phyloP scores from a whole-genome alignment of 2,329 filamentous ascomycete genomes.

The Claviceps sp. region DNA sequence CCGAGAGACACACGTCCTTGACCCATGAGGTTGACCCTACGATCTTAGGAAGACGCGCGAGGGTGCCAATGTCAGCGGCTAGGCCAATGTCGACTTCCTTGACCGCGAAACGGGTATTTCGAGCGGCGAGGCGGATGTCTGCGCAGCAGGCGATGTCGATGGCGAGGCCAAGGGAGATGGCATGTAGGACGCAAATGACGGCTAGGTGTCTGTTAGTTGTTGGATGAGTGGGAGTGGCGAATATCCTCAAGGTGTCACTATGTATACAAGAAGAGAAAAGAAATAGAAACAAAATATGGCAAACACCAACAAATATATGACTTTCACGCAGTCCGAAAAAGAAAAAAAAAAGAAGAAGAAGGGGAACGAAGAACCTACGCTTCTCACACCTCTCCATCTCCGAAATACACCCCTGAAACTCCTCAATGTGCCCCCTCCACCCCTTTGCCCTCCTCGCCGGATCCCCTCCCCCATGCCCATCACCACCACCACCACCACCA shows the following conservation, averaged over 20 bases:
- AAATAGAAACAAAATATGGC: too few relatives aligned
- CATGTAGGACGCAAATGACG: constrained; percentile 72
- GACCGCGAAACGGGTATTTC: constrained; percentile 50
- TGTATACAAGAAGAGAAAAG: not conserved
- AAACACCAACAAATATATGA: not conserved
- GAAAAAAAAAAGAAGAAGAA: too few relatives aligned
- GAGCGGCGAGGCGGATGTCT: constrained; percentile 54
- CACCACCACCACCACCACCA: constrained; percentile 9
- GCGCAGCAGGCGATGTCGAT: constrained; percentile 60
- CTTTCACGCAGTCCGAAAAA: too few relatives aligned
- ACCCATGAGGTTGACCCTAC: constrained; percentile 62
- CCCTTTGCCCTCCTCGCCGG: constrained; percentile 47
- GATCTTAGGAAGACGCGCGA: constrained; percentile 59
- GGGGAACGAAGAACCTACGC: constrained; percentile 29
- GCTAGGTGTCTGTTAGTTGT: constrained; percentile 28
- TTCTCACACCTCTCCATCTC: constrained; percentile 81
- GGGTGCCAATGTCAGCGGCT: constrained; percentile 66
- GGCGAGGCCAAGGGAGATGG: constrained; percentile 61
- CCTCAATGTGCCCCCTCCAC: constrained; percentile 54
- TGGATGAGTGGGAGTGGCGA: not conserved
- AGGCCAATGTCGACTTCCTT: constrained; percentile 77
- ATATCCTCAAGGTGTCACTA: too few relatives aligned
- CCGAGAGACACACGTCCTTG: constrained; percentile 64
- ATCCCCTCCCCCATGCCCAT: constrained; percentile 27
- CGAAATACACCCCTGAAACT: constrained; percentile 69